Evolutionary conservation across 1,139 yeast species (phyloP), one percentile per base, ranked within the genome.

Genomic region (Magnusiomyces sp.): DNA sequence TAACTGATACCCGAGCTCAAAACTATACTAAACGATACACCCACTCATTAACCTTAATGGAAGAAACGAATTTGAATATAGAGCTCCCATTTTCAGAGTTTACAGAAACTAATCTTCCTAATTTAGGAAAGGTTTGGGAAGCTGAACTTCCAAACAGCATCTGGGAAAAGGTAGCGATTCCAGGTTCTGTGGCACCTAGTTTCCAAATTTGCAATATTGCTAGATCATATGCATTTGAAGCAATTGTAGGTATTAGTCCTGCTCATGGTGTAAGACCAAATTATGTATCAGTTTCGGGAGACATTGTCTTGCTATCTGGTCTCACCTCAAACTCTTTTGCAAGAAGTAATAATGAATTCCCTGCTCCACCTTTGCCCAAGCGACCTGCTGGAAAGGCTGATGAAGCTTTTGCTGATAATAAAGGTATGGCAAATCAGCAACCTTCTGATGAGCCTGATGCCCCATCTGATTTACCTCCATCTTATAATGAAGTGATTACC

Each of bases 121-220:
- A 49, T 51, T 27, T 56, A 53, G 16, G 29, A 5, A 14, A 32
- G 9, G 45, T 42, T 17, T 42, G 38, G 56, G 63, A 62, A 44
- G 45, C 59, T 9, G 52, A 46, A 27, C 47, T 64, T 20, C 59
- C 62, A 10, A 47, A 50, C 1, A 37, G 36, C 1, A 13, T 58
- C 9, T 50, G 59, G 47, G 45, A 55, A 50, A 71, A 72, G 52
- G 73, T 76, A 34, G 60, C 70, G 1, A 59, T 80, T 13, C 83
- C 86, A 0, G 74, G 71, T 45, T 62, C 70, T 50, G 63, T 79
- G 7, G 65, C 79, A 1, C 85, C 86, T 1, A 68, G 77, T 5
- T 81, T 81, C 62, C 66, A 63, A 38, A 76, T 81, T 2, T 81
- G 87, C 61, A 80, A 80, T 60, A 72, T 81, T 14, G 61, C 71